These are phyloP conservation scores for Heimioporus sp. DNA, from an alignment of 768 basidiomycete genomes.

Conservation along the genomic window DNA sequence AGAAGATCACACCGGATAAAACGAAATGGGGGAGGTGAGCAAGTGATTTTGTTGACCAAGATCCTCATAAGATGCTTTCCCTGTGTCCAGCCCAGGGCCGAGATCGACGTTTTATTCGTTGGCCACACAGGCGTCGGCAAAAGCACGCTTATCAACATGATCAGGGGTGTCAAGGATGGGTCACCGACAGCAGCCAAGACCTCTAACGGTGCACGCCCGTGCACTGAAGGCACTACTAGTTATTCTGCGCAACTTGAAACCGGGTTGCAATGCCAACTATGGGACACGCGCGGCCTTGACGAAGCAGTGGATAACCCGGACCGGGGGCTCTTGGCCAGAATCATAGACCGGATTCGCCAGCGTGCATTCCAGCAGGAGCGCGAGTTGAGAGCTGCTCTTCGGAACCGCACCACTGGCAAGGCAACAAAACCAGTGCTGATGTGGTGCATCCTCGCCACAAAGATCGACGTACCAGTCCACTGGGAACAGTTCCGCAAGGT, in stretches of 20 bases:
- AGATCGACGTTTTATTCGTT: conserved; percentile 20
- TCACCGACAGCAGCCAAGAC: conserved; percentile 9
- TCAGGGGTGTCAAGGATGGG: conserved; percentile 11
- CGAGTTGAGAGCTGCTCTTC: conserved; percentile 17
- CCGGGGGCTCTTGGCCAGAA: conserved; percentile 6
- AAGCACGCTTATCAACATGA: conserved; percentile 26
- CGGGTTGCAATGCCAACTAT: conserved; percentile 14
- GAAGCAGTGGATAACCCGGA: conserved; percentile 13
- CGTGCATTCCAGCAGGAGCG: conserved; percentile 11
- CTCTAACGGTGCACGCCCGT: conserved; percentile 16
- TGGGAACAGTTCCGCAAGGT: conserved; percentile 23
- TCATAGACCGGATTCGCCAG: conserved; percentile 11
- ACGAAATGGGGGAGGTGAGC: conserved; percentile 22
- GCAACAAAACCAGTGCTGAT: conserved; percentile 14
- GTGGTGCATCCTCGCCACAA: conserved; percentile 25
- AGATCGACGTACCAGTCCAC: conserved; percentile 10
- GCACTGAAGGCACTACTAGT: conserved; percentile 9
- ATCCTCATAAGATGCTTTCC: conserved; percentile 1
- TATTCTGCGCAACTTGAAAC: conserved; percentile 6
- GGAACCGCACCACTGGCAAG: conserved; percentile 1
- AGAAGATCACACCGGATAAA: background rate
- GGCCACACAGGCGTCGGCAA: conserved; percentile 27
- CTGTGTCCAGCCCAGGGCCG: conserved; percentile 3
- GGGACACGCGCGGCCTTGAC: conserved; percentile 27
- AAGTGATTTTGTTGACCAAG: background rate